Percentiles rank a stretch among this genome's conserved stretches.
Conservation (phyloP, 2,329 filamentous ascomycete species). For the Aspergillus novoparasiticus region DNA sequence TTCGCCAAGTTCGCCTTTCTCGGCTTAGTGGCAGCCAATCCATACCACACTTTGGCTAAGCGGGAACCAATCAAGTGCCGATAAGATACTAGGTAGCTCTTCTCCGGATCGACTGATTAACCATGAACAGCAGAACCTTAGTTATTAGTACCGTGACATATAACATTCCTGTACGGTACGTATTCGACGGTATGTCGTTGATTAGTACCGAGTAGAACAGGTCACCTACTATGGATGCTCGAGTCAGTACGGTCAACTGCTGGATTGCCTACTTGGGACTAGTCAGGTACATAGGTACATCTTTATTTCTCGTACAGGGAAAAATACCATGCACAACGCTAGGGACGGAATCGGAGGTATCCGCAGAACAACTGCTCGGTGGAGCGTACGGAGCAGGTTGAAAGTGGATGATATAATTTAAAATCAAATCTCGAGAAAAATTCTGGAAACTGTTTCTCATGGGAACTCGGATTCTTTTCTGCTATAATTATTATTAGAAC, state of each 20-base stretch:
- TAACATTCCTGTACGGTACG: too few relatives aligned
- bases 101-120: conserved; percentile 1
- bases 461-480: background rate
- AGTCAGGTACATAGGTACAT: conserved; percentile 4
- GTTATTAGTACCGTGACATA: too few relatives aligned
- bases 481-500: background rate
- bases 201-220: too few relatives aligned
- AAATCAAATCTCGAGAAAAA: background rate
- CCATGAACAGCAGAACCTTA: background rate
- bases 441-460: background rate
- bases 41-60: background rate
- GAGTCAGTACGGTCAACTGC: background rate
- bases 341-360: background rate
- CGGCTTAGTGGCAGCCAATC: background rate
- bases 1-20: background rate
- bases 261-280: background rate
- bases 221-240: background rate
- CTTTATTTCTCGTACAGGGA: background rate
- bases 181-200: too few relatives aligned
- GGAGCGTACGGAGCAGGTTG: background rate
- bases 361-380: background rate
- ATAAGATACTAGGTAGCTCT: background rate
- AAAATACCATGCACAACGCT: background rate
- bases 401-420: background rate
- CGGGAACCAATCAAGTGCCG: background rate